A percentile compares a stretch with the other conserved stretches of the same genome.
Evolutionary conservation across 1,284 basidiomycete species (phyloP).

Genomic region (Kalmanozyma brasiliensis): DNA sequence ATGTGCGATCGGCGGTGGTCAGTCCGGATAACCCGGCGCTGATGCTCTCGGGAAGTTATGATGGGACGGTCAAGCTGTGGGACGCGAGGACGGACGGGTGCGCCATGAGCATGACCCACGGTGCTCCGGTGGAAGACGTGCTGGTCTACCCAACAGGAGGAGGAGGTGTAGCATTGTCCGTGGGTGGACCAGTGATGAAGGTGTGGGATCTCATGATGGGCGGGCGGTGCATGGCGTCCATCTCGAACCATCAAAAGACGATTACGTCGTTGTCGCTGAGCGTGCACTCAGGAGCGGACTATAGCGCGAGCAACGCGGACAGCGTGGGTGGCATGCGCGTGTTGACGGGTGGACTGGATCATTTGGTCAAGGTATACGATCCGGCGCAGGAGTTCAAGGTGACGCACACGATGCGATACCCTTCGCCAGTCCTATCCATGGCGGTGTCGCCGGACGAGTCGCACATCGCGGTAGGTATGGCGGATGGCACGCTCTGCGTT

Average conservation of each 20-base stretch:
- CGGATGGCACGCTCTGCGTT: slow-evolving; percentile 84
- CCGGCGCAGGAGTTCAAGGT: slow-evolving; percentile 78
- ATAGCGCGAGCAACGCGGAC: slow-evolving; percentile 24
- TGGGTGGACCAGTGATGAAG: slow-evolving; percentile 90
- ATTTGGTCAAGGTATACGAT: slow-evolving; percentile 99
- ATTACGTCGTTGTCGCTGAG: slow-evolving; percentile 78
- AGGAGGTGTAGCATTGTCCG: slow-evolving; percentile 84
- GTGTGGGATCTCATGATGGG: slow-evolving; percentile 96
- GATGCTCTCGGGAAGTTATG: slow-evolving; percentile 92
- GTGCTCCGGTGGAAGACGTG: slow-evolving; percentile 87
- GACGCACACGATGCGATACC: slow-evolving; percentile 98
- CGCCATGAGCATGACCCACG: slow-evolving; percentile 67
- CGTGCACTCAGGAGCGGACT: slow-evolving; percentile 58
- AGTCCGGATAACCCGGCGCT: slow-evolving; percentile 84
- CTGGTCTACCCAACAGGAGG: slow-evolving; percentile 83
- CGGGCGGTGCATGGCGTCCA: slow-evolving; percentile 72
- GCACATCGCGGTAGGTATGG: slow-evolving; percentile 94
- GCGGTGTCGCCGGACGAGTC: slow-evolving; percentile 97
- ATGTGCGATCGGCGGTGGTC: slow-evolving; percentile 91
- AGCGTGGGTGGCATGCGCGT: slow-evolving; percentile 76
- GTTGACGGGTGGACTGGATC: slow-evolving; percentile 90
- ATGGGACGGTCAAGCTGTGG: slow-evolving; percentile 88
- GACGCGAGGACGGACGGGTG: slow-evolving; percentile 75
- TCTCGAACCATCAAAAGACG: slow-evolving; percentile 93
- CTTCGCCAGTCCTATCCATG: slow-evolving; percentile 87